These are phyloP conservation scores for Dothistroma septosporum DNA, from an alignment of 2,329 filamentous ascomycete genomes.

Conservation along the genomic window DNA sequence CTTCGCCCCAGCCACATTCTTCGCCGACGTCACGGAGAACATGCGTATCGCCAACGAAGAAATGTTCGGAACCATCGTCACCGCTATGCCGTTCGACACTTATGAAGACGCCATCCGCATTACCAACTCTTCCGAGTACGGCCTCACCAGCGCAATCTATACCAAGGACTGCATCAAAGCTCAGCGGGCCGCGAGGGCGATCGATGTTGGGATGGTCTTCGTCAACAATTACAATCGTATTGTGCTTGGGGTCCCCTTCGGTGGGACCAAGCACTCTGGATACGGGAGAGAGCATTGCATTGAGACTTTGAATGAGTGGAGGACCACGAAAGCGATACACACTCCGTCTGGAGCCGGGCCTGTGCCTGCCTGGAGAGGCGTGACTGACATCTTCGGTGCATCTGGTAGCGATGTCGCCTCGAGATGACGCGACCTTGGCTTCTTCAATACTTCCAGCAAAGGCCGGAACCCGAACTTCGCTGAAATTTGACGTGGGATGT, in stretches of 20 bases:
- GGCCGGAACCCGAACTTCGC: too few relatives aligned
- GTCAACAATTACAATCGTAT: constrained; percentile 16
- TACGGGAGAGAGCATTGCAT: constrained; percentile 15
- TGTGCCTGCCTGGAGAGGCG: constrained; percentile 5
- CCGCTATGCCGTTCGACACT: constrained; percentile 42
- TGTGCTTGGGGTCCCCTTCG: constrained; percentile 10
- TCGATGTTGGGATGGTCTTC: constrained; percentile 29
- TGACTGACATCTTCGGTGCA: constrained; percentile 1
- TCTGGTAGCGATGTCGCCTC: not conserved
- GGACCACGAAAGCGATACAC: constrained; percentile 3
- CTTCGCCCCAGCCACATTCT: constrained; percentile 21
- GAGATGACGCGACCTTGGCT: too few relatives aligned
- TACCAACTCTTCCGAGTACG: constrained; percentile 79
- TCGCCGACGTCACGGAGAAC: constrained; percentile 18
- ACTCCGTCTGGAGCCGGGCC: not conserved
- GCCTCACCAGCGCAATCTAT: constrained; percentile 65
- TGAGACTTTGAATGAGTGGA: constrained; percentile 6
- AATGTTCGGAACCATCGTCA: constrained; percentile 42
- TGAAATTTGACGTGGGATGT: too few relatives aligned
- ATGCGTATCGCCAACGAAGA: constrained; percentile 36
- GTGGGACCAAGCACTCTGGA: constrained; percentile 13
- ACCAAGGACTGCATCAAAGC: constrained; percentile 68
- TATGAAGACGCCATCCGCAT: constrained; percentile 67
- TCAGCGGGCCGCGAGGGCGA: constrained; percentile 64
- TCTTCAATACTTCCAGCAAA: too few relatives aligned